Evolutionary conservation across 2,329 filamentous ascomycete genomes (phyloP).

Genomic region (Hymenoscyphus fructigenus): DNA sequence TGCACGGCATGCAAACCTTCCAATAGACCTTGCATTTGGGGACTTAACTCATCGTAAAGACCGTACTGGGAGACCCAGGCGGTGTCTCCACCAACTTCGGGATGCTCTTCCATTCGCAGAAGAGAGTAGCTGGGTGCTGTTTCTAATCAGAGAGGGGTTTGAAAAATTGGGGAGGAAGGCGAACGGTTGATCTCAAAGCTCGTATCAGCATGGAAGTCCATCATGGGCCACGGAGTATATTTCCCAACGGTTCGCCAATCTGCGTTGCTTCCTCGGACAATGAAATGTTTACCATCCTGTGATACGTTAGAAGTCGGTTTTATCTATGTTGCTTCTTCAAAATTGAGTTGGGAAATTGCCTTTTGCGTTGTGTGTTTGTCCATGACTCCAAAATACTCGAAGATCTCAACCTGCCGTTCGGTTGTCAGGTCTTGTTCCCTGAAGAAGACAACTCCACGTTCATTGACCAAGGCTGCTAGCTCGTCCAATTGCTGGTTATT

Average conservation of each 20-base stretch:
- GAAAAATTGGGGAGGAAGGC: neutral
- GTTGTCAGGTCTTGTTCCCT: constrained; percentile 48
- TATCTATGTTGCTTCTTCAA: neutral
- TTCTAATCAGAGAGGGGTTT: neutral
- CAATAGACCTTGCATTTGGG: constrained; percentile 22
- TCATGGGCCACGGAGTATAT: constrained; percentile 45
- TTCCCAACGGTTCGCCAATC: constrained; percentile 46
- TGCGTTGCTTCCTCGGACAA: constrained; percentile 35
- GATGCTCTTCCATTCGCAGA: constrained; percentile 51
- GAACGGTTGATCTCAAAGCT: constrained; percentile 50
- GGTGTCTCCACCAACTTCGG: constrained; percentile 74
- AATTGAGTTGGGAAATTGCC: constrained; percentile 16
- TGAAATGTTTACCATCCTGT: constrained; percentile 24
- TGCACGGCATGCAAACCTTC: constrained; percentile 27
- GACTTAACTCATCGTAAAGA: constrained; percentile 27
- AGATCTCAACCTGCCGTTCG: constrained; percentile 44
- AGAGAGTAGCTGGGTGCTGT: constrained; percentile 49
- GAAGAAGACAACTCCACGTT: constrained; percentile 53
- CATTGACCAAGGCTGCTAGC: constrained; percentile 35
- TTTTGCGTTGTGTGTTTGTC: constrained; percentile 49
- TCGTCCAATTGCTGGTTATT: constrained; percentile 31
- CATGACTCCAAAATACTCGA: constrained; percentile 47
- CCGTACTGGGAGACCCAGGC: constrained; percentile 36
- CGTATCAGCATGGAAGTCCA: constrained; percentile 50
- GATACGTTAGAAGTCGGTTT: constrained; percentile 5